phyloP scores from a whole-genome alignment of 768 basidiomycete genomes.

The Mycena polygramma region DNA sequence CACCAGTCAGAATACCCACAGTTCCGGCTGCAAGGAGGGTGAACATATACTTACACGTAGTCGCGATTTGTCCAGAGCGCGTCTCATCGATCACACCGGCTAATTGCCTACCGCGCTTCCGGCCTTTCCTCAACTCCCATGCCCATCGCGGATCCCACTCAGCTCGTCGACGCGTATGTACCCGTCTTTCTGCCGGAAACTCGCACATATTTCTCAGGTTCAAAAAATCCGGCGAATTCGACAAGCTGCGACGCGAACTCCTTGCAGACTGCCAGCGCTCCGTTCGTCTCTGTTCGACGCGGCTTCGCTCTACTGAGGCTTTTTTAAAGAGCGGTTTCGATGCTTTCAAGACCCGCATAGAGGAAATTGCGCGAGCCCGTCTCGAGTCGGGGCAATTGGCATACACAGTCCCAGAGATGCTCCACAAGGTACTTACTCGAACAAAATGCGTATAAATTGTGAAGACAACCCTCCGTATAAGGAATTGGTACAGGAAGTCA shows the following conservation, averaged over 20 bases:
- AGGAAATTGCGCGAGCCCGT: constrained; percentile 71
- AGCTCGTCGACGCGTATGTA: constrained; percentile 75
- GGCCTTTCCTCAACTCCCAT: constrained; percentile 40
- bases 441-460: constrained; percentile 38
- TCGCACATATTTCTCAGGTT: constrained; percentile 60
- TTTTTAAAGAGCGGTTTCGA: constrained; percentile 61
- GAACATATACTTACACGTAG: constrained; percentile 18
- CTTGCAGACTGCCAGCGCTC: constrained; percentile 71
- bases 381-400: constrained; percentile 67
- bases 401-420: constrained; percentile 62
- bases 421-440: constrained; percentile 38
- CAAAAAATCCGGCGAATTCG: constrained; percentile 86
- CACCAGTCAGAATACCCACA: constrained; percentile 25
- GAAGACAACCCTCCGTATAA: constrained; percentile 35
- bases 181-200: background rate
- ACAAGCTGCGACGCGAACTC: constrained; percentile 76
- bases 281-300: constrained; percentile 50
- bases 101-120: background rate
- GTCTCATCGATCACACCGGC: constrained; percentile 4
- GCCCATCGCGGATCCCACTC: constrained; percentile 68
- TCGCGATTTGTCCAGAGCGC: constrained; percentile 18
- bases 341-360: constrained; percentile 69
- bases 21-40: constrained; percentile 20
- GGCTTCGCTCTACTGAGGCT: constrained; percentile 19
- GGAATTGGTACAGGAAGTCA: constrained; percentile 80